Percentiles rank a stretch among this genome's conserved stretches.
These are phyloP conservation scores for Tricholoma sp. DNA, from an alignment of 768 basidiomycete genomes.

Conservation along the genomic window DNA sequence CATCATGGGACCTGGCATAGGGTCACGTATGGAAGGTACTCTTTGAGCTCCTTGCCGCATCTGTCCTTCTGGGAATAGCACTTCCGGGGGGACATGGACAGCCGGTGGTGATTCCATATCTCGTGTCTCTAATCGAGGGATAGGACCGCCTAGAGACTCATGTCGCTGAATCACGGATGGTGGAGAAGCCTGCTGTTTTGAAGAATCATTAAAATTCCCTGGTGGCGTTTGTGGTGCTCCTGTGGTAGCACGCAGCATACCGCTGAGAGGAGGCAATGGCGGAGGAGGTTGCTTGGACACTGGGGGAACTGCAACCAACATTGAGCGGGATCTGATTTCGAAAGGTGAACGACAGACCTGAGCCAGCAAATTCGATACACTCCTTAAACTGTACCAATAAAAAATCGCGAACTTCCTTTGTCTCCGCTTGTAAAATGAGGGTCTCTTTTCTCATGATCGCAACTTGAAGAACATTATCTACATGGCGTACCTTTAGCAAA, in stretches of 20 bases:
- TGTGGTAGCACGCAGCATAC: slow-evolving; percentile 17
- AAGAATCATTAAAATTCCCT: slow-evolving; percentile 6
- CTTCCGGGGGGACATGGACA: slow-evolving; percentile 16
- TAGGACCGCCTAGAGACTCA: neutral
- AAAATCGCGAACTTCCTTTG: slow-evolving; percentile 51
- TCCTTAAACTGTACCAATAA: slow-evolving; percentile 71
- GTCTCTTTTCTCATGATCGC: slow-evolving; percentile 87
- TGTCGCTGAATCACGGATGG: slow-evolving; percentile 4
- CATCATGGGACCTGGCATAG: slow-evolving; percentile 14
- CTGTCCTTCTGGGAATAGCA: slow-evolving; percentile 23
- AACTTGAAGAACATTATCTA: slow-evolving; percentile 72
- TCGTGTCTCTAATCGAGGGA: slow-evolving; percentile 9
- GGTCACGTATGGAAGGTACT: slow-evolving; percentile 19
- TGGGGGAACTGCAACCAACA: slow-evolving; percentile 40
- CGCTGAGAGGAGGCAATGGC: slow-evolving; percentile 50
- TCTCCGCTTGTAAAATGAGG: slow-evolving; percentile 60
- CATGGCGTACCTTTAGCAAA: slow-evolving; percentile 1
- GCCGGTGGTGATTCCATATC: slow-evolving; percentile 11
- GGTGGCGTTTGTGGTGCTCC: slow-evolving; percentile 1
- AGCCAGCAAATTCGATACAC: slow-evolving; percentile 77
- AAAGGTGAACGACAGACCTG: slow-evolving; percentile 45
- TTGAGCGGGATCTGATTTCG: slow-evolving; percentile 1
- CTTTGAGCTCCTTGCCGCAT: slow-evolving; percentile 22
- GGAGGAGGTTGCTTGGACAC: slow-evolving; percentile 63
- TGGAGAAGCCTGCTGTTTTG: slow-evolving; percentile 4